These are phyloP conservation scores for Alternaria dauci DNA, from an alignment of 2,329 filamentous ascomycete genomes.

Conservation along the genomic window DNA sequence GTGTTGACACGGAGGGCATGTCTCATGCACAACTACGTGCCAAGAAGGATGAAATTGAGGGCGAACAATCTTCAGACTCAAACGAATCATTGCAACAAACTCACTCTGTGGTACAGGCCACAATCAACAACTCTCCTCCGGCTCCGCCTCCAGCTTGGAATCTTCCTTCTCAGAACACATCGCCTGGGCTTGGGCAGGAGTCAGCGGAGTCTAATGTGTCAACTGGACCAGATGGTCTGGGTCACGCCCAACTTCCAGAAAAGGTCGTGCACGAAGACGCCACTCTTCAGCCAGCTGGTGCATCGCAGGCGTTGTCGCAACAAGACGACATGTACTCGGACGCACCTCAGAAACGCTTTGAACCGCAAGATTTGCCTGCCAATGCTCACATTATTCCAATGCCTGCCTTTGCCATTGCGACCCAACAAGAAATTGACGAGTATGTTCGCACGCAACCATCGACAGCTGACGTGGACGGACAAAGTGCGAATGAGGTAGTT, in stretches of 20 bases:
- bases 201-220: background rate
- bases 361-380: background rate
- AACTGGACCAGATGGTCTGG: background rate
- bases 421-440: no score
- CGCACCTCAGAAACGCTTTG: no score
- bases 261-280: background rate
- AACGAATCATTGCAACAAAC: conserved; percentile 1
- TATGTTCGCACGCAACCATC: no score
- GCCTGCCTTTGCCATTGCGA: background rate
- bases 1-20: conserved; percentile 58
- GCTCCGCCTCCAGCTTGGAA: background rate
- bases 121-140: background rate
- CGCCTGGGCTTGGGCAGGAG: conserved; percentile 27
- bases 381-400: conserved; percentile 11
- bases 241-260: background rate
- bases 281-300: background rate
- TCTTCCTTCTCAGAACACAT: conserved; percentile 4
- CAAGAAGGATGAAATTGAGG: conserved; percentile 51
- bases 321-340: background rate
- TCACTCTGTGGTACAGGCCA: background rate
- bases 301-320: background rate
- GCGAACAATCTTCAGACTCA: conserved; percentile 28
- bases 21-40: conserved; percentile 56
- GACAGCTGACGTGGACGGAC: background rate
- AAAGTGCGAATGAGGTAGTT: background rate